Conservation (phyloP, 257 asterid genomes). For the Solanum gandarillasii region DNA sequence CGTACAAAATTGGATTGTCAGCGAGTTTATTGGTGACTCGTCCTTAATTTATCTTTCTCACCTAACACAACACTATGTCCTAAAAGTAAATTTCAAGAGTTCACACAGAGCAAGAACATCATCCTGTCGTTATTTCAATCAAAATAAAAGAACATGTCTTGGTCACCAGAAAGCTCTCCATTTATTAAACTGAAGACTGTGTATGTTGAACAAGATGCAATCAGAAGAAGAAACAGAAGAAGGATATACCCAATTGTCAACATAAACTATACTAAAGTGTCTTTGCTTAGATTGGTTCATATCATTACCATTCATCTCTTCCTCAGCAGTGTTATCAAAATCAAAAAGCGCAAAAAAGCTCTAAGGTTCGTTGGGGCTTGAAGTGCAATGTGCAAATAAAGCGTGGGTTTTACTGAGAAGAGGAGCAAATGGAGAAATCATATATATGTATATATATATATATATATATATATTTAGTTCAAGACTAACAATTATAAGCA, state of each 20-base stretch:
- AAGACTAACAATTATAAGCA: background rate
- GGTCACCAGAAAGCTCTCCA: background rate
- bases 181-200: background rate
- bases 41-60: background rate
- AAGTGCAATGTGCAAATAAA: background rate
- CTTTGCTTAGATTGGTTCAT: background rate
- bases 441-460: too few relatives aligned
- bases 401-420: background rate
- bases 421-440: background rate
- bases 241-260: background rate
- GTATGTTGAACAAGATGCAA: background rate
- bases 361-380: background rate
- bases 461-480: too few relatives aligned
- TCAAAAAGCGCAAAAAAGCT: background rate
- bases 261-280: background rate
- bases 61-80: background rate
- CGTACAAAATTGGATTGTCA: constrained; percentile 4
- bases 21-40: background rate
- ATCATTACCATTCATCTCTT: background rate
- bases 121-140: background rate
- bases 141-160: background rate
- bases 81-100: background rate
- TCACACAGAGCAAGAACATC: background rate
- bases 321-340: background rate
- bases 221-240: background rate